These are phyloP conservation scores for Neonectria hederae DNA, from an alignment of 2,329 filamentous ascomycete genomes.

Conservation along the genomic window DNA sequence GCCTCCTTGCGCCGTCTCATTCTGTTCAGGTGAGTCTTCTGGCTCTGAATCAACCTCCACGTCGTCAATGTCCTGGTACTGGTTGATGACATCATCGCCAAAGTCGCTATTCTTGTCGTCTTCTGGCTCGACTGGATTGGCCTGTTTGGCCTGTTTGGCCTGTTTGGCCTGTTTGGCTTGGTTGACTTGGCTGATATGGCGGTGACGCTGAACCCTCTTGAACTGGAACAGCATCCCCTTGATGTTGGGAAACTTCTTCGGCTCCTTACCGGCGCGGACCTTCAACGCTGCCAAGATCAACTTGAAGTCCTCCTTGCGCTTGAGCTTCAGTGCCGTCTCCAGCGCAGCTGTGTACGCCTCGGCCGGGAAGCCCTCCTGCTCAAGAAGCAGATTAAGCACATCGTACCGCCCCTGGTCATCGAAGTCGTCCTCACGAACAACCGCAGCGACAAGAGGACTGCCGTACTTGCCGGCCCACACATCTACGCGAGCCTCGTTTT, in stretches of 20 bases:
- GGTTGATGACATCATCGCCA: slow-evolving; percentile 16
- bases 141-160: neutral
- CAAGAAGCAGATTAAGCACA: slow-evolving; percentile 16
- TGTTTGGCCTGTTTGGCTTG: neutral
- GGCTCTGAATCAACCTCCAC: slow-evolving; percentile 11
- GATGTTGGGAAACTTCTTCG: slow-evolving; percentile 19
- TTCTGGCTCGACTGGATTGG: neutral
- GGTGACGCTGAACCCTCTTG: slow-evolving; percentile 12
- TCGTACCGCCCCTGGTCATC: slow-evolving; percentile 11
- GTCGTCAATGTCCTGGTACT: slow-evolving; percentile 27
- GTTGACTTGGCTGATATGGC: neutral
- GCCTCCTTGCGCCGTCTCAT: neutral
- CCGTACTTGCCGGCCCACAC: slow-evolving; percentile 24
- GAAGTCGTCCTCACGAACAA: slow-evolving; percentile 9
- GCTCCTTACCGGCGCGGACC: slow-evolving; percentile 7
- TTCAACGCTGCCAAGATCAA: slow-evolving; percentile 12
- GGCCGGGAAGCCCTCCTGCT: slow-evolving; percentile 10
- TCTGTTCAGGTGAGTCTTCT: neutral
- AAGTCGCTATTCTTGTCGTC: slow-evolving; percentile 25
- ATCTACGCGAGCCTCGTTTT: neutral
- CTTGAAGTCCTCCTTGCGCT: slow-evolving; percentile 27
- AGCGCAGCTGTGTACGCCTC: slow-evolving; percentile 19
- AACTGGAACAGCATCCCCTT: slow-evolving; percentile 24
- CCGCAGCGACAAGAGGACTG: slow-evolving; percentile 21
- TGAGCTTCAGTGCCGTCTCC: slow-evolving; percentile 20